Conservation (phyloP, 371 early-diverging fungal genomes). For the Syncephalastrum racemosum region DNA sequence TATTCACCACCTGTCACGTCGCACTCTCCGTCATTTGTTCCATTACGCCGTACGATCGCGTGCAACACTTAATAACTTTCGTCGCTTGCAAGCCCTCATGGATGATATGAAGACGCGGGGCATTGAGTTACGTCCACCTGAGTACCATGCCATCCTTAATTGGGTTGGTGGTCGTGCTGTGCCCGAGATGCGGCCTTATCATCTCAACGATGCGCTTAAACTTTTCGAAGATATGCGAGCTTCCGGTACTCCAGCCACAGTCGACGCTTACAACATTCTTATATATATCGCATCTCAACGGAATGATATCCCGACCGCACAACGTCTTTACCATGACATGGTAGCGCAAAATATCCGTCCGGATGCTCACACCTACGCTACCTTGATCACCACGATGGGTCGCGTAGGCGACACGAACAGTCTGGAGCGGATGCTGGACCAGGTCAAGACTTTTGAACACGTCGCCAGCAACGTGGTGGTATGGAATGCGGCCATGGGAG, state of each 20-base stretch:
- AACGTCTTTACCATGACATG: constrained; percentile 50
- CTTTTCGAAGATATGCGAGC: constrained; percentile 39
- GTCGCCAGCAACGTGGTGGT: constrained; percentile 23
- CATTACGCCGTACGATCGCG: constrained; percentile 26
- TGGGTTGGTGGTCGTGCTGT: constrained; percentile 46
- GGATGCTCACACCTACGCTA: constrained; percentile 39
- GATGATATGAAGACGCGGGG: constrained; percentile 40
- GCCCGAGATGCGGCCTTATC: constrained; percentile 23
- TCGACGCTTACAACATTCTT: constrained; percentile 38
- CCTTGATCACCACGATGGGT: constrained; percentile 37
- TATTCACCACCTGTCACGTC: constrained; percentile 23
- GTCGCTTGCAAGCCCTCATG: constrained; percentile 33
- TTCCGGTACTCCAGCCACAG: constrained; percentile 17
- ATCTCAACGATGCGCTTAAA: constrained; percentile 38
- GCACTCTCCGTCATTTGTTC: constrained; percentile 35
- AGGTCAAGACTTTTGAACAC: constrained; percentile 15
- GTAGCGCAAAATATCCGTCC: constrained; percentile 34
- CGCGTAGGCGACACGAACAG: constrained; percentile 36
- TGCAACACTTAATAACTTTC: constrained; percentile 35
- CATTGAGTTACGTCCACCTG: constrained; percentile 24
- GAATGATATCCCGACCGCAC: constrained; percentile 41
- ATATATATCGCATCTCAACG: constrained; percentile 43
- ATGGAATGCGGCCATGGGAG: constrained; percentile 41
- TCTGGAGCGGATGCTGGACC: constrained; percentile 31
- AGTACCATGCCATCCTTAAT: constrained; percentile 43